Evolutionary conservation across 768 basidiomycete species (phyloP).

Genomic region (Amanita pseudoporphyria): DNA sequence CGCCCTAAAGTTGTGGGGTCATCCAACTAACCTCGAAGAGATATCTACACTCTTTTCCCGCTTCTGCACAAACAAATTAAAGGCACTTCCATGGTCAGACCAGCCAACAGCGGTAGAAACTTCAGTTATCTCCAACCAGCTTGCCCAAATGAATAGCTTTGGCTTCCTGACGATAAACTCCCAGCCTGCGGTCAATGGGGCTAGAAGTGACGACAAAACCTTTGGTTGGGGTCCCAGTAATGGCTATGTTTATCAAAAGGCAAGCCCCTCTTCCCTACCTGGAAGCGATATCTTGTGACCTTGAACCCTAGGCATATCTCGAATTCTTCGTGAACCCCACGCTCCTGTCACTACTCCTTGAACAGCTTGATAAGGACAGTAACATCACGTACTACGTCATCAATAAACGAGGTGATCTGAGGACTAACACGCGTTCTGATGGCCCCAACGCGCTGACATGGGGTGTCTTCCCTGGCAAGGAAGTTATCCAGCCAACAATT

Average conservation of each 20-base stretch:
- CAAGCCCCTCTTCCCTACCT: conserved; percentile 15
- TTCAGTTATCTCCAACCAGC: conserved; percentile 60
- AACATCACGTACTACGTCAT: conserved; percentile 96
- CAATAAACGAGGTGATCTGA: conserved; percentile 89
- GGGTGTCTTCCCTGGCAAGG: conserved; percentile 97
- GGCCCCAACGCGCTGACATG: conserved; percentile 98
- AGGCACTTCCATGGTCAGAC: conserved; percentile 93
- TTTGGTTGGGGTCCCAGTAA: conserved; percentile 94
- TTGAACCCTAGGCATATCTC: conserved; percentile 68
- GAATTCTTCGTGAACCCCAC: conserved; percentile 87
- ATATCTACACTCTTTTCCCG: conserved; percentile 66
- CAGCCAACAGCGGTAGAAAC: conserved; percentile 82
- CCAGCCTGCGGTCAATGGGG: conserved; percentile 92
- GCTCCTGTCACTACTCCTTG: conserved; percentile 61
- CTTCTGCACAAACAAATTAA: conserved; percentile 70
- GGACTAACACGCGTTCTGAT: conserved; percentile 90
- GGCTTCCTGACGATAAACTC: conserved; percentile 98
- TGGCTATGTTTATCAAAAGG: conserved; percentile 96
- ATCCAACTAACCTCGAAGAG: conserved; percentile 58
- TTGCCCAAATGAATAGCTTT: conserved; percentile 79
- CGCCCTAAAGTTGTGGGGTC: conserved; percentile 84
- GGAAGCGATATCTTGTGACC: neutral
- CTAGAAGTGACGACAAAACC: conserved; percentile 69
- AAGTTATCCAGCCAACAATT: conserved; percentile 92
- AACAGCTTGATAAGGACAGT: conserved; percentile 77